Percentiles rank a stretch among this genome's conserved stretches.
These are phyloP conservation scores for Salvia miltiorrhiza DNA, from an alignment of 257 asterid genomes.

Conservation along the genomic window DNA sequence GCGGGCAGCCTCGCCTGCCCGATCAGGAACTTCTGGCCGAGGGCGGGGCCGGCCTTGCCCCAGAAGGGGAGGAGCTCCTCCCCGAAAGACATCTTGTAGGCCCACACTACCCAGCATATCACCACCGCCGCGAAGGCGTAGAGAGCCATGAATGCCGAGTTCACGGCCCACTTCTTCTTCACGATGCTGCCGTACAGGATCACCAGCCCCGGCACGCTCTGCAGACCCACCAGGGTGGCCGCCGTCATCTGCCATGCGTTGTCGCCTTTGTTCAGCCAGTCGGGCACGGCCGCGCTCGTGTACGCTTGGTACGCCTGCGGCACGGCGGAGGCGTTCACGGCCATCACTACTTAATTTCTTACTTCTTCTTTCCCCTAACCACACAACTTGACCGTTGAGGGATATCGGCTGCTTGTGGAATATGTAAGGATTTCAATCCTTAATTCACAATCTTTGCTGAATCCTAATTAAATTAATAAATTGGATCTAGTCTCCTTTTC, in stretches of 20 bases:
- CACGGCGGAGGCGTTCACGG: conserved; percentile 28
- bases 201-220: conserved; percentile 57
- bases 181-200: conserved; percentile 62
- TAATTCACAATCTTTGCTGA: too few relatives aligned
- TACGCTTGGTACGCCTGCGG: conserved; percentile 48
- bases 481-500: too few relatives aligned
- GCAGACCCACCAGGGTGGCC: conserved; percentile 63
- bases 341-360: neutral
- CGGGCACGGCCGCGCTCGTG: conserved; percentile 44
- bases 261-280: conserved; percentile 69
- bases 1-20: conserved; percentile 49
- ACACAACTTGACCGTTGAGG: too few relatives aligned
- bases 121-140: conserved; percentile 64
- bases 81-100: conserved; percentile 60
- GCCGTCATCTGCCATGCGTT: conserved; percentile 69
- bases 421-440: too few relatives aligned
- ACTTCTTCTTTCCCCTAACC: neutral
- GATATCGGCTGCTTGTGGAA: too few relatives aligned
- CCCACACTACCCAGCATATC: conserved; percentile 60
- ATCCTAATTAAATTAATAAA: too few relatives aligned
- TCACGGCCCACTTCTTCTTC: conserved; percentile 62
- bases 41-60: conserved; percentile 59
- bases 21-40: conserved; percentile 46
- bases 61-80: conserved; percentile 55
- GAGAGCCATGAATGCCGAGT: conserved; percentile 67